These are phyloP conservation scores for Solanum chiquidenum DNA, from an alignment of 257 asterid genomes.

Conservation along the genomic window DNA sequence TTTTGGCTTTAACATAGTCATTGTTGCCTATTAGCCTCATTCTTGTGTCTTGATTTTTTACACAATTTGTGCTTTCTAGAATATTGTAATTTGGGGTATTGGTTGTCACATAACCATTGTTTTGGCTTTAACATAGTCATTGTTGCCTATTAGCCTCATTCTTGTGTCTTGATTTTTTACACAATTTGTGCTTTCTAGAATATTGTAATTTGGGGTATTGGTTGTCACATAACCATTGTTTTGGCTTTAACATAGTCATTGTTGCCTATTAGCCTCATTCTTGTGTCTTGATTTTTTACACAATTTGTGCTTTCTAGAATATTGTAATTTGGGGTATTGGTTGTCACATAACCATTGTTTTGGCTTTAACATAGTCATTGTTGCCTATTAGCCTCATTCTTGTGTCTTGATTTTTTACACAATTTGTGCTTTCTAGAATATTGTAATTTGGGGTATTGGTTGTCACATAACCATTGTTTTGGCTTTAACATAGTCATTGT, in stretches of 20 bases:
- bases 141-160: not conserved
- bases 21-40: not conserved
- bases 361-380: not conserved
- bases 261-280: not conserved
- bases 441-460: not conserved
- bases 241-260: not conserved
- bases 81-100: not conserved
- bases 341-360: not conserved
- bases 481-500: not conserved
- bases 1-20: not conserved
- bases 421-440: not conserved
- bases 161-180: not conserved
- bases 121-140: not conserved
- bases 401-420: not conserved
- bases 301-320: not conserved
- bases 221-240: not conserved
- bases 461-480: not conserved
- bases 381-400: not conserved
- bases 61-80: not conserved
- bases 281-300: not conserved
- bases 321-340: not conserved
- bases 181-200: not conserved
- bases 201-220: not conserved
- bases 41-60: not conserved
- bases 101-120: not conserved